A percentile compares a stretch with the other conserved stretches of the same genome.
Evolutionary conservation across 345 rosid genomes (phyloP).

Genomic region (Turnera subulata): DNA sequence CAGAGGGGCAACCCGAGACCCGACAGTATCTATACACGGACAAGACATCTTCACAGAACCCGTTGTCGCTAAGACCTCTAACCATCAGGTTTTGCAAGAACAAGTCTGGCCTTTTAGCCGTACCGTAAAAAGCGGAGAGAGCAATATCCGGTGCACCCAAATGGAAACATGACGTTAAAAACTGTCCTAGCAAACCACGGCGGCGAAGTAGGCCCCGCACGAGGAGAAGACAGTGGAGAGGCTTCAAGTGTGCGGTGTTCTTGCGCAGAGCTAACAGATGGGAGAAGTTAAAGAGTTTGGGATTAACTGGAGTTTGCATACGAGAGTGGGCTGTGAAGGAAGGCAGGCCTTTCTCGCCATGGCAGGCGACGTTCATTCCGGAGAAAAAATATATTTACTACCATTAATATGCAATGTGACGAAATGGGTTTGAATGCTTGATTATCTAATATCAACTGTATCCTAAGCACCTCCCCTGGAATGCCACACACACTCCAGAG

Average conservation of each 20-base stretch:
- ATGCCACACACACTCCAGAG: too few species aligned
- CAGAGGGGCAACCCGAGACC: slow-evolving; percentile 25
- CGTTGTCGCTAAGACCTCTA: slow-evolving; percentile 31
- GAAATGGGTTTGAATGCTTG: too few species aligned
- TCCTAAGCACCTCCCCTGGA: too few species aligned
- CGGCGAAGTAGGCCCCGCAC: slow-evolving; percentile 22
- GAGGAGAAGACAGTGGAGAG: slow-evolving; percentile 29
- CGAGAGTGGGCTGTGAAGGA: too few species aligned
- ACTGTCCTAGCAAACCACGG: slow-evolving; percentile 16
- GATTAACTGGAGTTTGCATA: not conserved
- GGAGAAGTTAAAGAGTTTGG: slow-evolving; percentile 2
- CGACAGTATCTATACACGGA: slow-evolving; percentile 30
- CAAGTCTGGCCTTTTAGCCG: slow-evolving; percentile 12
- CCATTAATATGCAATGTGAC: too few species aligned
- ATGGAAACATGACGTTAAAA: slow-evolving; percentile 35
- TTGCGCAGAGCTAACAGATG: slow-evolving; percentile 21
- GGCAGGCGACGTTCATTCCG: too few species aligned
- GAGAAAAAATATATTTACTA: too few species aligned
- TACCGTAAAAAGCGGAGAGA: slow-evolving; percentile 31
- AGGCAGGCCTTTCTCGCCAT: too few species aligned
- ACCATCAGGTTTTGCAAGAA: slow-evolving; percentile 36
- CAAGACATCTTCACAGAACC: slow-evolving; percentile 33
- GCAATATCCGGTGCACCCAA: slow-evolving; percentile 31
- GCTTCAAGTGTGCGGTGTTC: slow-evolving; percentile 25
- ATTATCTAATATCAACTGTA: too few species aligned